Evolutionary conservation across 2,329 filamentous ascomycete genomes (phyloP).

Genomic region (Pseudodiploospora longispora): DNA sequence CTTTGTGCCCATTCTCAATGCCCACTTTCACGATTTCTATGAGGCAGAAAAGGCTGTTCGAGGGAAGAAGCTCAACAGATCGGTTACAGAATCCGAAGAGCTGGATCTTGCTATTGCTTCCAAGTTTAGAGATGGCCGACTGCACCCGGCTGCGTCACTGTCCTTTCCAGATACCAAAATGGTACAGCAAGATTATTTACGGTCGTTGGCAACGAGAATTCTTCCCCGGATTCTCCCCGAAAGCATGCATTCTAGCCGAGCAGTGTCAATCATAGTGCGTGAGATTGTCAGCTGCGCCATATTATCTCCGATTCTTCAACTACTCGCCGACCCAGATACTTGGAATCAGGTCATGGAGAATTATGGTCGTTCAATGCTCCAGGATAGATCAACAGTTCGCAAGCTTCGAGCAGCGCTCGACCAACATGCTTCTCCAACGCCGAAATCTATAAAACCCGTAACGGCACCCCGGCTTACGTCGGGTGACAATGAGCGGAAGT

Average conservation of each 20-base stretch:
- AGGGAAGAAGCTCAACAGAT: slow-evolving; percentile 79
- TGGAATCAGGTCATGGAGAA: slow-evolving; percentile 97
- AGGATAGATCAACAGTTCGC: slow-evolving; percentile 90
- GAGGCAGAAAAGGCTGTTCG: slow-evolving; percentile 81
- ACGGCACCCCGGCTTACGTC: slow-evolving; percentile 73
- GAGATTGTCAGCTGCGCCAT: slow-evolving; percentile 95
- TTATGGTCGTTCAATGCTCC: slow-evolving; percentile 75
- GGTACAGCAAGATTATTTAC: slow-evolving; percentile 81
- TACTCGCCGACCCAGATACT: slow-evolving; percentile 84
- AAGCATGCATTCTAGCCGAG: slow-evolving; percentile 67
- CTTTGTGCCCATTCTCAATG: slow-evolving; percentile 79
- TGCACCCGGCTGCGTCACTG: slow-evolving; percentile 79
- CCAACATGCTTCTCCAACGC: slow-evolving; percentile 80
- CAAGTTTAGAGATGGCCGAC: slow-evolving; percentile 80
- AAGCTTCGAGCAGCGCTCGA: slow-evolving; percentile 88
- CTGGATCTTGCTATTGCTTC: slow-evolving; percentile 90
- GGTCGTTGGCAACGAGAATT: slow-evolving; percentile 63
- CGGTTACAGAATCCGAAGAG: slow-evolving; percentile 93
- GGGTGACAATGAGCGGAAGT: slow-evolving; percentile 81
- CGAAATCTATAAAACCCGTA: slow-evolving; percentile 54
- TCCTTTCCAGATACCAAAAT: slow-evolving; percentile 77
- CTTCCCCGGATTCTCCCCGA: slow-evolving; percentile 68
- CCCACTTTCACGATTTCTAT: slow-evolving; percentile 84
- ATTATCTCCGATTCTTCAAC: slow-evolving; percentile 68
- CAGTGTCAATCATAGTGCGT: slow-evolving; percentile 71